phyloP scores from a whole-genome alignment of 2,329 filamentous ascomycete species.

The Aspergillus thermomutatus region DNA sequence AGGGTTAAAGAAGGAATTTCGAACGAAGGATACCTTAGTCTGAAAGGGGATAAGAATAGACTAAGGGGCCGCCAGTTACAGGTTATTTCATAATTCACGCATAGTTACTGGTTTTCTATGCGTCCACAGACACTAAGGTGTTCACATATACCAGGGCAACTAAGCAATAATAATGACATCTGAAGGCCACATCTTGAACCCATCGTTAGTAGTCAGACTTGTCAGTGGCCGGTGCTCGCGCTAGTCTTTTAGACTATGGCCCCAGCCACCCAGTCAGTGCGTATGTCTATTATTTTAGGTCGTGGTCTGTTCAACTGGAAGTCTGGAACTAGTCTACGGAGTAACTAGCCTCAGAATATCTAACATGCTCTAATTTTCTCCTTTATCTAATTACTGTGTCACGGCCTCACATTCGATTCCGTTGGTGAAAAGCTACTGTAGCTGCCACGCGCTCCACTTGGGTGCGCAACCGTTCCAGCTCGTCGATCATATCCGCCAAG shows the following conservation, averaged over 20 bases:
- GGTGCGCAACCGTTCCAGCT: slow-evolving; percentile 32
- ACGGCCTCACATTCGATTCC: slow-evolving; percentile 9
- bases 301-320: neutral
- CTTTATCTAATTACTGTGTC: slow-evolving; percentile 1
- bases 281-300: slow-evolving; percentile 11
- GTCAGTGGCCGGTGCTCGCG: slow-evolving; percentile 10
- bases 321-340: neutral
- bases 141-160: neutral
- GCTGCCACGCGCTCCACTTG: slow-evolving; percentile 34
- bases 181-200: neutral
- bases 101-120: neutral
- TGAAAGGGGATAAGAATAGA: neutral
- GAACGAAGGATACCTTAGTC: no score
- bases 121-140: neutral
- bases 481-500: slow-evolving; percentile 32
- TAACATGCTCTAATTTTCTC: neutral
- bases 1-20: neutral
- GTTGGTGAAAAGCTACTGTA: slow-evolving; percentile 23
- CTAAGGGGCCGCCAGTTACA: neutral
- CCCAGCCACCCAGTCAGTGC: slow-evolving; percentile 11
- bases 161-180: neutral
- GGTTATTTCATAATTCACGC: neutral
- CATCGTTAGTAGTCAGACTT: neutral
- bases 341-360: neutral
- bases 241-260: slow-evolving; percentile 11